phyloP scores from a whole-genome alignment of 75 land plant genomes.

The Adiantum capillusveneris region DNA sequence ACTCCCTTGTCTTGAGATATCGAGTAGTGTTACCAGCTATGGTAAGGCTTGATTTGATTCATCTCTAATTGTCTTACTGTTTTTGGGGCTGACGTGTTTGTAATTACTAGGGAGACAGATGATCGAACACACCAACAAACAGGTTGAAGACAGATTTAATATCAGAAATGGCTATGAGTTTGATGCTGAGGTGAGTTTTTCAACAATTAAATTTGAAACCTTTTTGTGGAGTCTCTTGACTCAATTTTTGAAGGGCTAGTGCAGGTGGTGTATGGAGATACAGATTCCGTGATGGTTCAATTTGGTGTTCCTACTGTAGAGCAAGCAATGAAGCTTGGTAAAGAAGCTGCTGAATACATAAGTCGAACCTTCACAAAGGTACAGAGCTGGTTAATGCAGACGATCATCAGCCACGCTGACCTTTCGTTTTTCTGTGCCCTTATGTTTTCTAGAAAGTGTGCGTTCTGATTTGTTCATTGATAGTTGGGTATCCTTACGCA shows the following conservation, averaged over 20 bases:
- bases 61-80: not conserved
- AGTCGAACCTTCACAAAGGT: slow-evolving; percentile 94
- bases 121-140: slow-evolving; percentile 97
- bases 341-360: slow-evolving; percentile 90
- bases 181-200: slow-evolving; percentile 66
- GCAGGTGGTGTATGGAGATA: slow-evolving; percentile 97
- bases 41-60: slow-evolving; percentile 34
- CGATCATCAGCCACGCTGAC: no score
- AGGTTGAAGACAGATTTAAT: slow-evolving; percentile 89
- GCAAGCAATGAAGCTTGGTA: slow-evolving; percentile 83
- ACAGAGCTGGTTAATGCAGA: no score
- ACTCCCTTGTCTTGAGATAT: slow-evolving; percentile 94
- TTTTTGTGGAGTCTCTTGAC: no score
- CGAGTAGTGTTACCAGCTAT: slow-evolving; percentile 99
- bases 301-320: slow-evolving; percentile 83
- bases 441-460: no score
- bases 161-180: slow-evolving; percentile 54
- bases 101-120: slow-evolving; percentile 75
- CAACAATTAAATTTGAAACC: not conserved
- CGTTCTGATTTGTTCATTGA: no score
- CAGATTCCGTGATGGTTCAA: slow-evolving; percentile 99
- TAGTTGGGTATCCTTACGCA: no score
- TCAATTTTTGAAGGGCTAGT: no score
- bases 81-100: not conserved
- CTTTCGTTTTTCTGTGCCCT: no score